Evolutionary conservation across 2,329 filamentous ascomycete genomes (phyloP).

Genomic region (Rosellinia necatrix): DNA sequence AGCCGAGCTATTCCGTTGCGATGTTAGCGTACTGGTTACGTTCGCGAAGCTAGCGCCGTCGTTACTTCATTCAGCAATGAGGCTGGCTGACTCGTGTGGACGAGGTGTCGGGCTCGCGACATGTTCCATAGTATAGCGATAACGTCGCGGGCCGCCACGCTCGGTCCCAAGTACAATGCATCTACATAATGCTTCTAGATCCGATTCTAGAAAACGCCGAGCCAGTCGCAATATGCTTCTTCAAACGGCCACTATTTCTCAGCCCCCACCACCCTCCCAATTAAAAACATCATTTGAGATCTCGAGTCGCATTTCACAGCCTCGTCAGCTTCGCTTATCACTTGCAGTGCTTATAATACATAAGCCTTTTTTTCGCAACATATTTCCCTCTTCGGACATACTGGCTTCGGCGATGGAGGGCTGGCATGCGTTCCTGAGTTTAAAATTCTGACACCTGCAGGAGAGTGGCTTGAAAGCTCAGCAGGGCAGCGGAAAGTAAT

Average conservation of each 20-base stretch:
- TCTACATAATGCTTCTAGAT: too few relatives aligned
- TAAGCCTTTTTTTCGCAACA: slow-evolving; percentile 7
- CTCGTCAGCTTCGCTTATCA: slow-evolving; percentile 12
- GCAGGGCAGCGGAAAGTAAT: background rate
- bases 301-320: slow-evolving; percentile 17
- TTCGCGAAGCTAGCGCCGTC: background rate
- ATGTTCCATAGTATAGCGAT: too few relatives aligned
- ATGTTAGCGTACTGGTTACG: slow-evolving; percentile 4
- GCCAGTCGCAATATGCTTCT: slow-evolving; percentile 4
- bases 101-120: too few relatives aligned
- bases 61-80: background rate
- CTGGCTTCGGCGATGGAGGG: background rate
- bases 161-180: too few relatives aligned
- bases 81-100: background rate
- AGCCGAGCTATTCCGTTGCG: background rate
- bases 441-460: slow-evolving; percentile 18
- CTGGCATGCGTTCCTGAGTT: slow-evolving; percentile 9
- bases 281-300: slow-evolving; percentile 7
- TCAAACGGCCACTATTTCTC: background rate
- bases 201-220: slow-evolving; percentile 6
- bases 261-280: background rate
- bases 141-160: too few relatives aligned
- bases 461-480: slow-evolving; percentile 10
- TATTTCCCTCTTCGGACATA: slow-evolving; percentile 4
- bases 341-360: background rate